Evolutionary conservation across 2,329 filamentous ascomycete species (phyloP), one percentile per base, ranked within the genome.

Genomic region (Phialophora tarda): DNA sequence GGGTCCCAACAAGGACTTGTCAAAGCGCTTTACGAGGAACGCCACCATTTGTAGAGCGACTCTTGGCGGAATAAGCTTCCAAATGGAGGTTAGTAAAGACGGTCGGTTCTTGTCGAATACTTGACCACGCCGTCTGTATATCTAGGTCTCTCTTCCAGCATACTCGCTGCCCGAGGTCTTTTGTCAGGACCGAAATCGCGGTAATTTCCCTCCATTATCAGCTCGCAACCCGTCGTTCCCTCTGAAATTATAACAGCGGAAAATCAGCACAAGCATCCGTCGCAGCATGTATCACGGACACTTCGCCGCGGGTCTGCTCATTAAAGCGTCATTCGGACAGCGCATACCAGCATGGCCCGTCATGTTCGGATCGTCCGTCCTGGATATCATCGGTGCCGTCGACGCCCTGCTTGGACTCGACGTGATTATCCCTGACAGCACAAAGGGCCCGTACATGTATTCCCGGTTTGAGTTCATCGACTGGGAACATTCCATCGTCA

Each of bases 371-470:
- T 56, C 53, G 17, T 56, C 53, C 11, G 11, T 56, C 24, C n/a
- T 56, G 12, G 53, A 56, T 28, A 26, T 56, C 24, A 34, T 56
- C 24, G 53, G 53, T n/a, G 53, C 24, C 17, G 24, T 56, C 53
- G 53, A 56, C 53, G 53, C 53, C 17, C 12, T 34, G 17, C 24
- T 56, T 8, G 53, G 53, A n/a, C 53, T 56, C 5, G 53, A 56
- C 53, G 24, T 28, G 11, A 56, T 56, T 28, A 17, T 56, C n/a
- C 53, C 53, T 3, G 53, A 56, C 17, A 30, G 17, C 53, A 56
- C 53, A 28, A 56, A 56, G 26, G 24, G 53, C 17, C 24, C 53
- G 12, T 56, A 56, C 28, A 56, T 56, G 53, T 56, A 56, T 21
- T 56, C 53, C 8, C 53, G 53, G 17, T 56, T 56, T 28, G 53